phyloP scores from a whole-genome alignment of 495 filamentous ascomycete genomes.

The Podospora didyma region DNA sequence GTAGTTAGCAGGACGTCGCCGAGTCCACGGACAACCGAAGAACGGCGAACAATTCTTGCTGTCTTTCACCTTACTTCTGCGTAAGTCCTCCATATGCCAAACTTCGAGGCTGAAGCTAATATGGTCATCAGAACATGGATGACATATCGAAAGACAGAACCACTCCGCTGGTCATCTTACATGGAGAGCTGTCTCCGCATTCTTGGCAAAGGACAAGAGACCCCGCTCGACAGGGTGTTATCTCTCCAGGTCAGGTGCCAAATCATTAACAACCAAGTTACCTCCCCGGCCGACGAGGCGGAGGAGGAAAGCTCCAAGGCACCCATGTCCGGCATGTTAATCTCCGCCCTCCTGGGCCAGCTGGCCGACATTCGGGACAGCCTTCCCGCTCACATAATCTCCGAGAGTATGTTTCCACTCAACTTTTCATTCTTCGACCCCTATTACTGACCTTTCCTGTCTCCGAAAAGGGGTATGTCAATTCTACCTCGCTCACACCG shows the following conservation, averaged over 20 bases:
- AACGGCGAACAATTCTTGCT: not conserved
- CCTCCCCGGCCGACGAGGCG: not conserved
- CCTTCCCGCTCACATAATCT: conserved; percentile 10
- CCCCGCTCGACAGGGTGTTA: not conserved
- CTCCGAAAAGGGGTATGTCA: conserved; percentile 11
- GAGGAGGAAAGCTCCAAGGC: not conserved
- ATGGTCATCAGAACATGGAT: not conserved
- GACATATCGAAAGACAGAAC: not conserved
- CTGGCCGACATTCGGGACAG: conserved; percentile 15
- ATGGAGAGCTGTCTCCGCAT: not conserved
- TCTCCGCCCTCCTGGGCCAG: conserved; percentile 12
- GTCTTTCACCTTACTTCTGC: not conserved
- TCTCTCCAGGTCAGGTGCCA: not conserved
- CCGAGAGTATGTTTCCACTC: not conserved
- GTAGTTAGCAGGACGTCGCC: not conserved
- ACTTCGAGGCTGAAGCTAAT: not conserved
- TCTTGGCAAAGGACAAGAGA: not conserved
- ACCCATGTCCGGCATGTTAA: conserved; percentile 2
- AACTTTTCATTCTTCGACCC: not conserved
- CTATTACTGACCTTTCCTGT: not conserved
- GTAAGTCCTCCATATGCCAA: not conserved
- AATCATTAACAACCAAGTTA: conserved; percentile 6
- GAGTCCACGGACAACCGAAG: not conserved
- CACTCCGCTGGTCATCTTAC: not conserved
- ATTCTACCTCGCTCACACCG: conserved; percentile 11